Percentiles rank a stretch among this genome's conserved stretches.
These are phyloP conservation scores for Talaromyces liani DNA, from an alignment of 495 filamentous ascomycete genomes.

Conservation along the genomic window DNA sequence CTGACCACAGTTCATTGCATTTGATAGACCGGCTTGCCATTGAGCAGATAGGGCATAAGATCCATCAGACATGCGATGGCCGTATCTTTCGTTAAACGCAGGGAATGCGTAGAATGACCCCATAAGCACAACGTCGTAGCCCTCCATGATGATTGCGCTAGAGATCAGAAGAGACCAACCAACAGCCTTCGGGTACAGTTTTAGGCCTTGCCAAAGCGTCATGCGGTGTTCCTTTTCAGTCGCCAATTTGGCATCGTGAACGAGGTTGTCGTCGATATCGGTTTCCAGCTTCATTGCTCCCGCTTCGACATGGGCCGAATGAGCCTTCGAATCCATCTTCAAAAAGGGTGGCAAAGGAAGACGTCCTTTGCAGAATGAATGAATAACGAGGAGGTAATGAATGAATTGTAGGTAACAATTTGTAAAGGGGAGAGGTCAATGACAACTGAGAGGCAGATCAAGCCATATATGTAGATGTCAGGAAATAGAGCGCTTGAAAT, in stretches of 20 bases:
- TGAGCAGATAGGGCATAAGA: conserved; percentile 50
- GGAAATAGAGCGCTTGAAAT: too few species aligned
- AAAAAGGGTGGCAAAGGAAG: too few species aligned
- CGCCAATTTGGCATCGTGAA: conserved; percentile 10
- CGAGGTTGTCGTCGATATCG: background rate
- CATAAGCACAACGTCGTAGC: conserved; percentile 37
- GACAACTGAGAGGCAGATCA: too few species aligned
- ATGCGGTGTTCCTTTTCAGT: conserved; percentile 19
- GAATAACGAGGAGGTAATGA: too few species aligned
- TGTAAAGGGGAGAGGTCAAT: too few species aligned
- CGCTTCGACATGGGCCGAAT: too few species aligned
- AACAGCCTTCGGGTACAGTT: conserved; percentile 38
- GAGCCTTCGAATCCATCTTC: too few species aligned
- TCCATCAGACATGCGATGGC: conserved; percentile 32
- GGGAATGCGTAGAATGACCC: conserved; percentile 26
- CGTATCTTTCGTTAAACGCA: conserved; percentile 53
- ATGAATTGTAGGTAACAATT: too few species aligned
- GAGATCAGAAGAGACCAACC: conserved; percentile 35
- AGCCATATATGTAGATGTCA: too few species aligned
- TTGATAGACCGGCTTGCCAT: conserved; percentile 63
- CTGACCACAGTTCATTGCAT: conserved; percentile 32
- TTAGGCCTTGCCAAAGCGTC: conserved; percentile 22
- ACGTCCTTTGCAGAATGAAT: too few species aligned
- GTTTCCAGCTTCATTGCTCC: too few species aligned
- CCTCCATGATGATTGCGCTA: conserved; percentile 42